Evolutionary conservation across 441 rosid species (phyloP).

Genomic region (Adansonia grandidieri): DNA sequence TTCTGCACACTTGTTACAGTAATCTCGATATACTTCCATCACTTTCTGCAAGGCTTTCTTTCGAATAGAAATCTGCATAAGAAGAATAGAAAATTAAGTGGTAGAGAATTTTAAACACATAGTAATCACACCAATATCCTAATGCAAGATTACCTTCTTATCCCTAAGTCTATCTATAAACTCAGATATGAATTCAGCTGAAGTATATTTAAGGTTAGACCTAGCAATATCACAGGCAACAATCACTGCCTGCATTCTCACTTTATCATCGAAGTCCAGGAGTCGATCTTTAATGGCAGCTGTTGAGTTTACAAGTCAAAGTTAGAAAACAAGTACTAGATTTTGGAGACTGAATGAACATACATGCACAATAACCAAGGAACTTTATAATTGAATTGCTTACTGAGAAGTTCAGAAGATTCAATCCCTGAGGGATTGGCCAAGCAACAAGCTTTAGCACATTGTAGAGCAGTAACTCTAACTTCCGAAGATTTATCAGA

Average conservation of each 20-base stretch:
- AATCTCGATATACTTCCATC: slow-evolving; percentile 79
- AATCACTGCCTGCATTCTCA: slow-evolving; percentile 76
- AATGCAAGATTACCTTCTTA: slow-evolving; percentile 70
- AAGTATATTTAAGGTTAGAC: slow-evolving; percentile 55
- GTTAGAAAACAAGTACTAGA: slow-evolving; percentile 29
- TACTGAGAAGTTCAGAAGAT: slow-evolving; percentile 71
- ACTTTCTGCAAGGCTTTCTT: slow-evolving; percentile 80
- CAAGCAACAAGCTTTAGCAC: slow-evolving; percentile 73
- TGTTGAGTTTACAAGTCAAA: slow-evolving; percentile 42
- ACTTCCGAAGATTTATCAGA: slow-evolving; percentile 91
- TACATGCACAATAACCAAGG: slow-evolving; percentile 26
- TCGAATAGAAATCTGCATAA: slow-evolving; percentile 72
- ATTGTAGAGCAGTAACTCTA: slow-evolving; percentile 74
- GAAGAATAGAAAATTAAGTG: slow-evolving; percentile 23
- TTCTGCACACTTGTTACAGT: slow-evolving; percentile 76
- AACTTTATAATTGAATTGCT: slow-evolving; percentile 34
- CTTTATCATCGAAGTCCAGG: slow-evolving; percentile 86
- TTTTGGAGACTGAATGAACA: slow-evolving; percentile 33
- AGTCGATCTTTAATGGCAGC: slow-evolving; percentile 81
- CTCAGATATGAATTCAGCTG: slow-evolving; percentile 62
- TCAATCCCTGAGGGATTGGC: slow-evolving; percentile 62
- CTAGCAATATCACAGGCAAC: slow-evolving; percentile 81
- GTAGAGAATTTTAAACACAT: slow-evolving; percentile 18
- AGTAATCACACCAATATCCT: slow-evolving; percentile 16
- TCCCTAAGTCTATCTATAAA: slow-evolving; percentile 87